Base-by-base conservation (phyloP, 768 basidiomycete genomes). In the Termitomyces sp. region DNA sequence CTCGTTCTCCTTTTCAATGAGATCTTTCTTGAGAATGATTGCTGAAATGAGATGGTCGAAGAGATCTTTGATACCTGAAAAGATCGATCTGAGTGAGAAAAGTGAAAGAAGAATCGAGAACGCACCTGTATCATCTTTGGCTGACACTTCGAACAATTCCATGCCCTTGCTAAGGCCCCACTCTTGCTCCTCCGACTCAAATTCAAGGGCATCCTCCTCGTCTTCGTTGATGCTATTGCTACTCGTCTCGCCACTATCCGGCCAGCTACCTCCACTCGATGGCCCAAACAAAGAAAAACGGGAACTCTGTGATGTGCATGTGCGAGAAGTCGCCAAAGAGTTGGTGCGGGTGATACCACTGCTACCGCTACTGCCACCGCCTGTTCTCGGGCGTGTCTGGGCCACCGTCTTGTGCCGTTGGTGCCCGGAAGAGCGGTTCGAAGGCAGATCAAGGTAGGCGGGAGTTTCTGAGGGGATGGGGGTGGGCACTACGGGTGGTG, bases 61-160 rank as follows among this genome's bases (percentile, higher is more conserved):
- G 44, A 96, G 81, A 53, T 81, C 76, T 72, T 89, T 82, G 62
- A 97, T 90, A 58, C 94, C 94, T 95, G 59, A 20, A 60, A 38
- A 39, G 6, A 16, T 32, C 18, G 40, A 20, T 32, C 58, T n/a
- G 52, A 55, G 44, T 54, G 35, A 55, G 67, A 32, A 33, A 44
- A 56, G 32, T 40, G 59, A 60, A 65, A 59, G 59, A 63, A 69
- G 45, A 63, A 53, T 55, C 49, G 62, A 56, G 45, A 55, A 77
- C 85, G 64, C 63, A 94, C 94, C 94, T 36, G 76, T 69, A 69
- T 92, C 90, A 67, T 95, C 93, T 74, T 95, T 95, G 57, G 95
- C 90, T 48, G 92, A 95, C 20, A 96, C 92, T 71, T 96, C 92
- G 65, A 91, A 92, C 18, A 96, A 81, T 69, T 91, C 90, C 87